Evolutionary conservation across 164 flowering plant species (phyloP), one percentile per base, ranked within the genome.

Genomic region (Vitis riparia): DNA sequence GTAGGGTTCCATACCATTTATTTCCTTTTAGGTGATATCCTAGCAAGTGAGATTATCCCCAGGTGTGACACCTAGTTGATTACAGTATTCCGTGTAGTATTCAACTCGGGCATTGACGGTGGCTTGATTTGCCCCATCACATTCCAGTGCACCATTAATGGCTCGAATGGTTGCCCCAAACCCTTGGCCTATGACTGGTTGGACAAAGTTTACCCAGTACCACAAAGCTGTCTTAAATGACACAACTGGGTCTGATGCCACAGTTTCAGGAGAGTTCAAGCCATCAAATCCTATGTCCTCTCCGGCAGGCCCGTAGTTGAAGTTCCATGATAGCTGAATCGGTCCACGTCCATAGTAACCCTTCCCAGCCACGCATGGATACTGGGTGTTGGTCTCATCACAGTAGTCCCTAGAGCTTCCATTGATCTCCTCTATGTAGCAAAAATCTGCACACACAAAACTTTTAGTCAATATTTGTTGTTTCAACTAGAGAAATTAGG

Each of bases 11-110:
- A 37, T 37, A 6, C 44, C 7, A 0, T 2, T 37, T 37, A 37
- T 37, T 37, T 37, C 44, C 44, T 37, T 37, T 37, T 37, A 37
- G 44, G 44, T 37, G 0, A 37, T 37, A 37, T 37, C 44, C 44
- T 37, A 37, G 44, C 44, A 37, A 3, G 6, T 37, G 7, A 37
- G 44, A 37, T 37, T 37, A 37, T 37, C 27, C 27, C 27, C 27
- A 23, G 27, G 27, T 23, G 27, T 2, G 27, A 23, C 27, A 2
- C 27, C 27, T 23, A 83, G 47, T 14, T 80, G 68, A 6, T 9
- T 64, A 66, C 84, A 78, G n/a, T 83, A 81, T n/a, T 69, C 27
- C 0, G 55, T 73, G 62, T 70, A 83, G 47, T 69, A 76, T 30
- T 51, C 15, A 19, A 77, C 81, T 1, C 84, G 69, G 8, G 77